Conservation (phyloP, 2,329 filamentous ascomycete species). For the Incumbomyces lentus region DNA sequence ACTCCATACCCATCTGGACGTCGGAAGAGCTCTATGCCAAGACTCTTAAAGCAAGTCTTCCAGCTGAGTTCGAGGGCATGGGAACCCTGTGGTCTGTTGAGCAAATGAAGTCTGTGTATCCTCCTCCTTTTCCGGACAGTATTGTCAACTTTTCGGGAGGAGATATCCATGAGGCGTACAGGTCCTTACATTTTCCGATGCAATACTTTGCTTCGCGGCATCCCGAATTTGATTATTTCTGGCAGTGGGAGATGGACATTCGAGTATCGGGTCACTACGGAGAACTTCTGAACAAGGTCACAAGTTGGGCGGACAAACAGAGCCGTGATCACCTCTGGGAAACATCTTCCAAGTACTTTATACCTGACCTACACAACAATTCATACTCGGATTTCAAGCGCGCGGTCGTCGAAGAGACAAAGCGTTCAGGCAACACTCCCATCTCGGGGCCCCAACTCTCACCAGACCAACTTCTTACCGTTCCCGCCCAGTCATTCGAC, state of each 20-base stretch:
- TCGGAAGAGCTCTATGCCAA: slow-evolving; percentile 55
- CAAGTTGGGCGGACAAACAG: slow-evolving; percentile 57
- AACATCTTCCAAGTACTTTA: slow-evolving; percentile 64
- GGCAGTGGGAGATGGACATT: slow-evolving; percentile 64
- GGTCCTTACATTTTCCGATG: slow-evolving; percentile 51
- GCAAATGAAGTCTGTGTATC: slow-evolving; percentile 18
- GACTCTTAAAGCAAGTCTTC: slow-evolving; percentile 31
- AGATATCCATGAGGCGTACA: slow-evolving; percentile 34
- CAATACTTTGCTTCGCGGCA: slow-evolving; percentile 55
- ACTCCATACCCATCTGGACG: slow-evolving; percentile 61
- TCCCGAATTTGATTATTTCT: slow-evolving; percentile 56
- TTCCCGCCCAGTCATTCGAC: slow-evolving; percentile 11
- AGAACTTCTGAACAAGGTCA: slow-evolving; percentile 60
- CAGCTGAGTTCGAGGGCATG: slow-evolving; percentile 28
- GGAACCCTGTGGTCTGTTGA: slow-evolving; percentile 25
- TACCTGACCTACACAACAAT: slow-evolving; percentile 38
- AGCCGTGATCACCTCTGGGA: slow-evolving; percentile 68
- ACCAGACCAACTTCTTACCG: slow-evolving; percentile 10
- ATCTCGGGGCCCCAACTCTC: slow-evolving; percentile 17
- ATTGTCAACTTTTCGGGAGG: slow-evolving; percentile 21
- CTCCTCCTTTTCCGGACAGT: slow-evolving; percentile 21
- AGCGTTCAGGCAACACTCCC: slow-evolving; percentile 7
- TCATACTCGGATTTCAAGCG: slow-evolving; percentile 13
- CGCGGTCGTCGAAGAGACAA: slow-evolving; percentile 10
- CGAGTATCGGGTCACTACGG: slow-evolving; percentile 57